Evolutionary conservation across 2,329 filamentous ascomycete species (phyloP).

Genomic region (Colletotrichum graminicola): DNA sequence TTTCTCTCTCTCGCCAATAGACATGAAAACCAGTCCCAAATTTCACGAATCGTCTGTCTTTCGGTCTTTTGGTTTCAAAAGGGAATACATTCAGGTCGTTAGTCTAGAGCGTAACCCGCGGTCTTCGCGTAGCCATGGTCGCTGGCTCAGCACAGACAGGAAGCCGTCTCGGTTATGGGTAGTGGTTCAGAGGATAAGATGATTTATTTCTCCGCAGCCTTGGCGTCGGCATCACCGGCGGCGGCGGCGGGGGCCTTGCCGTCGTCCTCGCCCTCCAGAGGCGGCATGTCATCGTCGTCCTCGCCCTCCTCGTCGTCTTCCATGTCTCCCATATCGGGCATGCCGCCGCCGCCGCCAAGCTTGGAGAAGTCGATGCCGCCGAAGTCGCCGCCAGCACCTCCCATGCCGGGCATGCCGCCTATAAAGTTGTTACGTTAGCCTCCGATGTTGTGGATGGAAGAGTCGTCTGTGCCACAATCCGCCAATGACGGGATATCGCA

Average conservation of each 20-base stretch:
- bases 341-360: conserved; percentile 73
- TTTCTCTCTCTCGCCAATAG: neutral
- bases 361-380: conserved; percentile 95
- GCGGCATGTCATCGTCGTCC: conserved; percentile 87
- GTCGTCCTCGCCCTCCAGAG: conserved; percentile 72
- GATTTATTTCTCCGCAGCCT: conserved; percentile 39
- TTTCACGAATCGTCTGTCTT: conserved; percentile 24
- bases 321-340: conserved; percentile 58
- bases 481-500: conserved; percentile 17
- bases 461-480: neutral
- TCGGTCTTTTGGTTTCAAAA: conserved; percentile 34
- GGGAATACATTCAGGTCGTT: conserved; percentile 41
- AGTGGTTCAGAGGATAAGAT: neutral
- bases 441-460: neutral
- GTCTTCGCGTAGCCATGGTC: conserved; percentile 1
- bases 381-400: conserved; percentile 72
- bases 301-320: conserved; percentile 69
- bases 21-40: conserved; percentile 5
- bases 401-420: conserved; percentile 70
- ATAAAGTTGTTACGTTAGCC: conserved; percentile 37
- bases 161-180: conserved; percentile 21
- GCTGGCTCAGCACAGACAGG: conserved; percentile 9
- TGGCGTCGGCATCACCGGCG: conserved; percentile 16
- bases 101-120: conserved; percentile 37
- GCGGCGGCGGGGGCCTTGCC: conserved; percentile 30